Base-by-base conservation (phyloP, 2,329 filamentous ascomycete species). In the Phaeoacremonium minimum region DNA sequence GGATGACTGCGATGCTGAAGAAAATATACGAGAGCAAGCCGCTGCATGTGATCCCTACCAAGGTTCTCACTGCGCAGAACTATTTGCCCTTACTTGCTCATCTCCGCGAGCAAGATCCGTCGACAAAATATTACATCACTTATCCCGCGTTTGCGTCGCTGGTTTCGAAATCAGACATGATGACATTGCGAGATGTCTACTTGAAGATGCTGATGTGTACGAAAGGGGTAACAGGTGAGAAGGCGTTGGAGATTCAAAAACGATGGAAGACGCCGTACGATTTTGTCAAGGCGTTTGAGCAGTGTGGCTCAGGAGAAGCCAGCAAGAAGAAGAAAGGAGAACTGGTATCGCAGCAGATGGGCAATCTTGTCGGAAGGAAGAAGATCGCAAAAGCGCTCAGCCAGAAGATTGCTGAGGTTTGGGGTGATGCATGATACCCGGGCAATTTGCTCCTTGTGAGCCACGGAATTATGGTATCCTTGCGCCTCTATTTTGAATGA, bases 151-250 rank as follows among this genome's bases (percentile, higher is more conserved):
- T 91, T 53, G 77, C 81, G 0, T 80, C 79, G 1, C 61, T 91
- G 30, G 79, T 79, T 1, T 86, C 82, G 7, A 93, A 93, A 57
- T 87, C 83, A 0, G 83, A 86, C 35, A 75, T 75, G 40, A 75
- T 88, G 48, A 86, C 85, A 0, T 63, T 91, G 8, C 70, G 84
- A 37, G 87, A 93, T 48, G 58, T 90, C 0, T 91, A 78, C 47
- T 63, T 93, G 17, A 90, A 90, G 58, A 91, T 93, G 85, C 71
- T 93, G 32, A 89, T 93, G 85, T 87, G 83, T 44, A 87, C 77
- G 2, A 75, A 75, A 37, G 84, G 85, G 2, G 68, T 93, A 11
- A 86, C 83, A 1, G 84, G 83, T 4, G 85, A 90, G 48, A 87
- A 85, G 49, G 87, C 87, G 0, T 58, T 90, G 5, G 85, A 87